These are phyloP conservation scores for Syncephalastrum monosporum DNA, from an alignment of 371 early-diverging fungal genomes.

Conservation along the genomic window DNA sequence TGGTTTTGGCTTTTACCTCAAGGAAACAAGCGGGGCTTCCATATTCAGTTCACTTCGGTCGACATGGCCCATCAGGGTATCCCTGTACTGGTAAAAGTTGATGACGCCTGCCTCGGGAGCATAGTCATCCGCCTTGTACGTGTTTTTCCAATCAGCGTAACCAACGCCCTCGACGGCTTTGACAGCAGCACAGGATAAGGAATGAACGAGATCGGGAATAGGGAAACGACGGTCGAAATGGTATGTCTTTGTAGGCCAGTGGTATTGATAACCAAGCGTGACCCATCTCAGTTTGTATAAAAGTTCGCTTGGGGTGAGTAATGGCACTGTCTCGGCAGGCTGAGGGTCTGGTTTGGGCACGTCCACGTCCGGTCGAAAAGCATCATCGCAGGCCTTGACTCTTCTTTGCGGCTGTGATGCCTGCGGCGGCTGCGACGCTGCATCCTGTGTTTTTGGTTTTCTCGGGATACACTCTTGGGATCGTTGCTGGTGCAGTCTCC, in stretches of 20 bases:
- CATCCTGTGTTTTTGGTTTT: constrained; percentile 17
- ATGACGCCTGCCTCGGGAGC: constrained; percentile 91
- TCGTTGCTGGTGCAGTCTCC: constrained; percentile 54
- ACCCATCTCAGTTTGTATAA: constrained; percentile 79
- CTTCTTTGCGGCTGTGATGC: constrained; percentile 3
- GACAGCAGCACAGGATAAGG: constrained; percentile 53
- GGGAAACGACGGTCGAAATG: constrained; percentile 57
- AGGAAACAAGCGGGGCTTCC: constrained; percentile 78
- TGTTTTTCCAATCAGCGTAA: constrained; percentile 27
- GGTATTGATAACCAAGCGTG: constrained; percentile 89
- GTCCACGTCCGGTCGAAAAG: constrained; percentile 19
- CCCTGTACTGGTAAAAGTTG: constrained; percentile 88
- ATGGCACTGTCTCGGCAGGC: constrained; percentile 34
- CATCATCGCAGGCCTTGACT: constrained; percentile 20
- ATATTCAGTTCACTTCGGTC: constrained; percentile 91
- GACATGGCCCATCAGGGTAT: constrained; percentile 91
- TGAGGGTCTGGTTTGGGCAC: constrained; percentile 34
- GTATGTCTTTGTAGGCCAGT: constrained; percentile 86
- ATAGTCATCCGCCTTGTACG: constrained; percentile 56
- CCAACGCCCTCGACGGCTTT: constrained; percentile 50
- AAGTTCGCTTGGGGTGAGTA: constrained; percentile 48
- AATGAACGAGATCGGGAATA: constrained; percentile 49
- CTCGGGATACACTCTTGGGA: constrained; percentile 23
- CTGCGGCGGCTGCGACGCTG: constrained; percentile 3
- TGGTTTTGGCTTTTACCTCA: constrained; percentile 47